Percentiles rank a stretch among this genome's conserved stretches.
These are phyloP conservation scores for Acer campestre DNA, from an alignment of 345 rosid species.

Conservation along the genomic window DNA sequence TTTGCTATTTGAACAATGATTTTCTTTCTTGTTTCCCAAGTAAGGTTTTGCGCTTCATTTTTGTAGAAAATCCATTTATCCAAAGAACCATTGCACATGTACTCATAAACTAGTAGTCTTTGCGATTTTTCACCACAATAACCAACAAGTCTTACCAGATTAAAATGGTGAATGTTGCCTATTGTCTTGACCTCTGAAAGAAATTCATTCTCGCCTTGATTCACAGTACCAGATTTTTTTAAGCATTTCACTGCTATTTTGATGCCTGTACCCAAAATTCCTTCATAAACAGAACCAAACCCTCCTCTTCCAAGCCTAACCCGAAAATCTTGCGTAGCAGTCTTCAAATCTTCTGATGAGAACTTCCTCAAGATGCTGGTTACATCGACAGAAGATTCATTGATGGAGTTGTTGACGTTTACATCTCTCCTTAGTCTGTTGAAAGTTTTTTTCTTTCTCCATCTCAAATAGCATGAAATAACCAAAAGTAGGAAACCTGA, in stretches of 20 bases:
- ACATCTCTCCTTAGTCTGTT: background rate
- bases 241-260: constrained; percentile 28
- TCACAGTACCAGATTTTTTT: background rate
- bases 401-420: background rate
- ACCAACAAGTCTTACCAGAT: constrained; percentile 24
- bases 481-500: background rate
- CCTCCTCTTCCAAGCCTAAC: constrained; percentile 23
- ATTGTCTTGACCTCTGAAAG: constrained; percentile 26
- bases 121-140: constrained; percentile 21
- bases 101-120: constrained; percentile 21
- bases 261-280: constrained; percentile 8
- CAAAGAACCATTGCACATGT: constrained; percentile 21
- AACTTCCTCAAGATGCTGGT: constrained; percentile 7
- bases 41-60: background rate
- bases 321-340: constrained; percentile 13
- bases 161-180: constrained; percentile 27
- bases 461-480: background rate
- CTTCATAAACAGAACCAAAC: constrained; percentile 23
- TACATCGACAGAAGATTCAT: background rate
- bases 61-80: constrained; percentile 26
- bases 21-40: constrained; percentile 23
- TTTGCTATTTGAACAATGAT: constrained; percentile 22
- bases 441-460: background rate
- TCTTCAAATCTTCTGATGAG: constrained; percentile 14
- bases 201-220: constrained; percentile 19